Base-by-base conservation (phyloP, 176 grass and related monocot genomes). In the Alopecurus myosuroides region DNA sequence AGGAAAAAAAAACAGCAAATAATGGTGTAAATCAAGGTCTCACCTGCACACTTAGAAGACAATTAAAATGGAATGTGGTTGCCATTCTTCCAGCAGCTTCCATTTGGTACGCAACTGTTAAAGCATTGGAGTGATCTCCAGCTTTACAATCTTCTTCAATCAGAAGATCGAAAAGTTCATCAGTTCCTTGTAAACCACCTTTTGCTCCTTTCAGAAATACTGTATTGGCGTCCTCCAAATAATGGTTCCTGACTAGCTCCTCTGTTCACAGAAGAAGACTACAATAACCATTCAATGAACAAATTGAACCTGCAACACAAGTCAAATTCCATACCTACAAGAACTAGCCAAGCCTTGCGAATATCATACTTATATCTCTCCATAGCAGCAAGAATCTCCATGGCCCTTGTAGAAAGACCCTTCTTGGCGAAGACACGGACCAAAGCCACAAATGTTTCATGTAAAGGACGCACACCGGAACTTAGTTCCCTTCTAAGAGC, bases 1-100 rank as follows among this genome's bases (percentile, higher is more conserved):
- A 37, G 55, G 18, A 62, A 11, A 73, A 15, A 25, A 4, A 70
- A 62, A 89, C 40, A 69, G 18, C 20, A 17, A 33, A 85, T 0
- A 0, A 35, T 55, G 57, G 28, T 83, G 65, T 62, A 79, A 53
- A 88, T 79, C 60, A 76, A 78, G 12, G 9, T 63, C 56, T 85
- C 82, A 98, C 96, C 96, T 98, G 96, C 51, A 94, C 96, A 77
- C 96, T 98, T 58, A 98, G 96, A 89, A 98, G 96, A n/a, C 89
- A 98, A 74, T 98, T 98, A 81, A 88, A 98, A 92, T 98, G 96
- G 71, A 91, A 98, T 80, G 96, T 98, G 70, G 96, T 95, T 3
- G 96, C 96, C 96, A 95, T 98, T 94, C 93, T 95, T 91, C 96
- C 96, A 86, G 77, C 86, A 83, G 89, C 91, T 84, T 98, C 96